Conservation (phyloP, 2,329 filamentous ascomycete species). For the Aspergillus udagawae region DNA sequence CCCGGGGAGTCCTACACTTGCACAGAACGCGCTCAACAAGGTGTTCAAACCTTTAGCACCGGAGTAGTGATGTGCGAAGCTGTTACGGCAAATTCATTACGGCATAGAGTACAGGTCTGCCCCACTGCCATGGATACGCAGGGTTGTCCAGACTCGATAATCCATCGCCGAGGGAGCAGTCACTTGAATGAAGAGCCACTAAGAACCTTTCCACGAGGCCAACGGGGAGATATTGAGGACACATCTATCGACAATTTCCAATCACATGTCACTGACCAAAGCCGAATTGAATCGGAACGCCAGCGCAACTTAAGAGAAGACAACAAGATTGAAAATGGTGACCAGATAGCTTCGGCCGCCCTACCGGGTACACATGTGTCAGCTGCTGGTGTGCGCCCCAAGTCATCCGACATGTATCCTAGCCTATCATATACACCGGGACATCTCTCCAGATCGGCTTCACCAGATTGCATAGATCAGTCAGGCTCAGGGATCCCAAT, state of each 20-base stretch:
- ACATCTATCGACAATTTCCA: background rate
- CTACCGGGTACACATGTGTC: background rate
- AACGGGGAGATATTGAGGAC: background rate
- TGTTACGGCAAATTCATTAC: background rate
- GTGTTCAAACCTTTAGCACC: background rate
- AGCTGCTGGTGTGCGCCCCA: background rate
- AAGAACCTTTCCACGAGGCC: background rate
- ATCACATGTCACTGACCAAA: background rate
- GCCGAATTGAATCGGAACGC: background rate
- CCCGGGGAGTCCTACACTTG: background rate
- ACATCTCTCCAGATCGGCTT: background rate
- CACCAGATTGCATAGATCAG: background rate
- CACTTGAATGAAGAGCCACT: background rate
- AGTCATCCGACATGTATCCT: background rate
- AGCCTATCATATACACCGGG: background rate
- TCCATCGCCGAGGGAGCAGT: background rate
- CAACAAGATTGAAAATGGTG: background rate
- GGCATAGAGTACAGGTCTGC: background rate
- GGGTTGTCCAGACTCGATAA: background rate
- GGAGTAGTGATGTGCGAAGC: background rate
- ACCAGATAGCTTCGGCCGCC: background rate
- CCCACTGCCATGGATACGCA: background rate
- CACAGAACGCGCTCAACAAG: background rate
- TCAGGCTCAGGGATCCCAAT: conserved; percentile 56
- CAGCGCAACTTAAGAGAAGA: background rate